Evolutionary conservation across 352 stramenopile genomes (phyloP), one percentile per base, ranked within the genome.

Genomic region (Nothophytophthora sp.): DNA sequence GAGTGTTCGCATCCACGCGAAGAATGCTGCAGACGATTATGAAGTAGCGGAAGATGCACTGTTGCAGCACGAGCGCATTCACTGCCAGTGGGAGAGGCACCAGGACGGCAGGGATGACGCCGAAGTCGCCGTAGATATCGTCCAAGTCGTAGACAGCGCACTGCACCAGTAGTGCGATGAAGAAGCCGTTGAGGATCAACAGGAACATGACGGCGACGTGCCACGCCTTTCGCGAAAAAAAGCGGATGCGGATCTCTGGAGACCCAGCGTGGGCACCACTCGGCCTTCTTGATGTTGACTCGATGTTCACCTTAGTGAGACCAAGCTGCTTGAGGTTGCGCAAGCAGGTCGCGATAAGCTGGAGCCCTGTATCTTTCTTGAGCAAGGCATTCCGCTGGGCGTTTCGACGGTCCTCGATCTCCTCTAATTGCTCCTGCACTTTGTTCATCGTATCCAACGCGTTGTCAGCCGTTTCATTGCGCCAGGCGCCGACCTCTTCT

Each of bases 171-270:
- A 89, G 60, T 18, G 73, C 78, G 15, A 74, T 50, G 61, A 78
- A 89, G 29, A 91, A 76, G 0, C 69, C 81, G 43, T 91, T 91
- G n/a, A 91, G 56, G 53, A 91, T 85, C 11, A 91, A 39, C 18
- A 87, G 42, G 15, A 67, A 52, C 46, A 86, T 83, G 35, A 90
- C 65, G 2, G 54, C n/a, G 19, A 88, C 79, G 23, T 90, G 75
- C 74, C 76, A 86, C 9, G 62, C 65, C 43, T 89, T 85, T 15
- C 75, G 70, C 5, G 78, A 87, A 38, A 87, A 89, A 49, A 67
- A 81, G 16, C 58, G 63, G 32, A 76, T 55, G 6, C 54, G 49
- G 19, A 65, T 55, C 3, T 54, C 36, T 2, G 60, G 55, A 16
- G 28, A 40, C 9, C 36, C 38, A 29, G 38, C 5, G 15, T 58